Conservation (phyloP, 2,329 filamentous ascomycete genomes). For the Balansia obtecta region DNA sequence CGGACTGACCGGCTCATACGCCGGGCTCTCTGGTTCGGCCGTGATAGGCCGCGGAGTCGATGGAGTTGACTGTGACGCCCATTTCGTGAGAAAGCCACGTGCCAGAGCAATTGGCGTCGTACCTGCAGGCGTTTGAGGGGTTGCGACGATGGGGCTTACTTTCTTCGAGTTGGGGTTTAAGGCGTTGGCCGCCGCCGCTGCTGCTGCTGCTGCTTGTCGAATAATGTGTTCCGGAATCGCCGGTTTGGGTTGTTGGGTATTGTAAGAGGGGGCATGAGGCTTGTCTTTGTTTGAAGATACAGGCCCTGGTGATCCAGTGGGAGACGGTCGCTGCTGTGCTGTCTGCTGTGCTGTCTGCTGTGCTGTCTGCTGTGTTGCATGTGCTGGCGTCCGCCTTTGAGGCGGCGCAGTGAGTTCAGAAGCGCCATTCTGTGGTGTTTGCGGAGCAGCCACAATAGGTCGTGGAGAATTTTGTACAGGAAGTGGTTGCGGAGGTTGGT, state of each 20-base stretch:
- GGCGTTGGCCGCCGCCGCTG: constrained; percentile 11
- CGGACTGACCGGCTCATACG: constrained; percentile 47
- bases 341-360: constrained; percentile 11
- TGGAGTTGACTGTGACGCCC: constrained; percentile 43
- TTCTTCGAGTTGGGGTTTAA: constrained; percentile 18
- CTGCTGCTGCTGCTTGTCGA: constrained; percentile 21
- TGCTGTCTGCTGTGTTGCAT: constrained; percentile 13
- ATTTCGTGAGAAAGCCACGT: constrained; percentile 40
- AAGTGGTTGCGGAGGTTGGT: constrained; percentile 16
- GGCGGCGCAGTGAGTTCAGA: constrained; percentile 14
- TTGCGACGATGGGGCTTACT: constrained; percentile 17
- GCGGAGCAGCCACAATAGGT: constrained; percentile 21
- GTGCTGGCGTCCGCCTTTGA: constrained; percentile 21
- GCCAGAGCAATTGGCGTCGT: constrained; percentile 17
- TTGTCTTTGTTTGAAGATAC: constrained; percentile 18
- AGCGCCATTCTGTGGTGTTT: constrained; percentile 13
- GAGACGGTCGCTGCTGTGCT: constrained; percentile 9
- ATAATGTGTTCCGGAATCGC: constrained; percentile 30
- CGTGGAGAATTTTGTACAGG: constrained; percentile 12
- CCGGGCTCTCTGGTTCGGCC: constrained; percentile 35
- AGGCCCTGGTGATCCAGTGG: constrained; percentile 14
- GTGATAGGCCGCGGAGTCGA: constrained; percentile 38
- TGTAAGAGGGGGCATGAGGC: constrained; percentile 16
- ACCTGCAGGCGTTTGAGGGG: constrained; percentile 23
- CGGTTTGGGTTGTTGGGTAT: constrained; percentile 21